Base-by-base conservation (phyloP, 495 filamentous ascomycete species). In the Penicillium cataractarum region DNA sequence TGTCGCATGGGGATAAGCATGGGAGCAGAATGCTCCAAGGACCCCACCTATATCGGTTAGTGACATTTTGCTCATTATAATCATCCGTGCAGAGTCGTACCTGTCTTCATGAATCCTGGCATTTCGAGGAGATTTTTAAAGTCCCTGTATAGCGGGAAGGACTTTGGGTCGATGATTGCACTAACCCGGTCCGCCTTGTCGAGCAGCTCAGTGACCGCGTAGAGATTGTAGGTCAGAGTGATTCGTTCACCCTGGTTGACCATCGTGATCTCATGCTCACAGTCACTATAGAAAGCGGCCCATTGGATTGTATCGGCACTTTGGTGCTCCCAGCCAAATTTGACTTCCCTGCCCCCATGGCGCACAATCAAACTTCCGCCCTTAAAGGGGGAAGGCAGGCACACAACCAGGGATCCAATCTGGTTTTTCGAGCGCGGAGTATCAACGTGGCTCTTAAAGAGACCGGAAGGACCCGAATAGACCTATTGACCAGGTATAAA, bases 221-320 rank as follows among this genome's bases (percentile, higher is more conserved):
- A 86, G 7, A 89, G 72, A 59, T 88, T 86, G 74, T 87, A 88
- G 0, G 84, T 88, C 22, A 88, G 64, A 0, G 83, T 88, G 29
- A 88, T 61, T 0, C 83, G 76, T 42, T 88, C 76, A 0, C 84
- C 85, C 4, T 66, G 57, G 0, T 73, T 83, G 40, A 88, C 76
- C 22, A 76, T 73, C 10, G 79, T 68, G n/a, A 88, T 80, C 70
- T 88, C 84, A 66, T 88, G 85, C 62, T 84, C 80, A 62, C 82
- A 86, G 64, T 88, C 84, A 59, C 79, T 83, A 65, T 86, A 88
- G 69, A 89, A 89, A 0, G 86, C 85, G 0, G 80, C 83, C 84
- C 84, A 89, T 24, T 82, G 69, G 46, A 87, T 76, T 1, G 65
- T n/a, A 0, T 71, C 37, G 3, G 32, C 50, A 40, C 66, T 74